Evolutionary conservation across 768 basidiomycete species (phyloP).

Genomic region (Kwoniella bestiolae): DNA sequence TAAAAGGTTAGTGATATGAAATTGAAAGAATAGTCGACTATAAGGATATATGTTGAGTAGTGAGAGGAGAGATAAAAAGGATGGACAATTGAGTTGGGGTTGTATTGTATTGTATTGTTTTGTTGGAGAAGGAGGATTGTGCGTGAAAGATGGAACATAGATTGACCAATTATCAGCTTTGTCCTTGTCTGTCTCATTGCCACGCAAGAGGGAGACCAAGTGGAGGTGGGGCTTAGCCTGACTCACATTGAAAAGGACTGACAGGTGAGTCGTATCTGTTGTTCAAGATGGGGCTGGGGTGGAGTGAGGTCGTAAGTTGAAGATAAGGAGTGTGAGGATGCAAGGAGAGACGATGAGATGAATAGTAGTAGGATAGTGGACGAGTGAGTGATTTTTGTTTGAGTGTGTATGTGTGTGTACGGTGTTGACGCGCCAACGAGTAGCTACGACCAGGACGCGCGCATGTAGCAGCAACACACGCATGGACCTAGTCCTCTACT

Average conservation of each 20-base stretch:
- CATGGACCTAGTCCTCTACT: not conserved
- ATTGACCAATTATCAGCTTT: conserved; percentile 5
- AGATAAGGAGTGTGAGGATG: conserved; percentile 1
- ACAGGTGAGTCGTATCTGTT: conserved; percentile 2
- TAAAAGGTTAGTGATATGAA: conserved; percentile 8
- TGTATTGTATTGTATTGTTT: not conserved
- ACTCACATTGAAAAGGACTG: conserved; percentile 12
- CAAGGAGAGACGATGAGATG: not conserved
- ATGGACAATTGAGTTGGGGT: not conserved
- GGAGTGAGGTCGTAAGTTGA: not conserved
- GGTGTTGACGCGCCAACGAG: not conserved
- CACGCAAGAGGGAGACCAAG: not conserved
- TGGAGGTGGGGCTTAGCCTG: not conserved
- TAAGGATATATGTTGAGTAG: conserved; percentile 3
- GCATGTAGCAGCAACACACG: not conserved
- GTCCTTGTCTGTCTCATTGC: not conserved
- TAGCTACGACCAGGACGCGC: not conserved
- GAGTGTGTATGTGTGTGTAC: not conserved
- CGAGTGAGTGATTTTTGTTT: not conserved
- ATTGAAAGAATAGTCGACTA: conserved; percentile 16
- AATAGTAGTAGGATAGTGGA: not conserved
- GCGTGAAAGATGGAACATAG: not conserved
- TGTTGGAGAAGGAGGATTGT: conserved; percentile 7
- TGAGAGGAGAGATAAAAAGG: not conserved
- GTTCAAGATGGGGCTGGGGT: not conserved